Percentiles rank a stretch among this genome's conserved stretches.
Conservation (phyloP, 768 basidiomycete species). For the Suillus subaureus region DNA sequence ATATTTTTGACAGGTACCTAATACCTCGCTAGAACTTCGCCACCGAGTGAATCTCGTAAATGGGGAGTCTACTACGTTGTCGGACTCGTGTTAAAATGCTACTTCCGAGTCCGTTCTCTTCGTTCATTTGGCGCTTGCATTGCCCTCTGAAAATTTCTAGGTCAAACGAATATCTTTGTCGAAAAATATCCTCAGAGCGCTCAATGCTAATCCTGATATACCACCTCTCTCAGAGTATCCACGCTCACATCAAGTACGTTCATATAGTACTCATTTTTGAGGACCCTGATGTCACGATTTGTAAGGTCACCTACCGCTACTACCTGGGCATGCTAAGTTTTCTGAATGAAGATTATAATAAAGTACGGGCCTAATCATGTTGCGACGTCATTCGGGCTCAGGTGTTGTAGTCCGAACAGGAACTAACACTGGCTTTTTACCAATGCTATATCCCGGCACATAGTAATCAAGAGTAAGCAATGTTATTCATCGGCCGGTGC, state of each 20-base stretch:
- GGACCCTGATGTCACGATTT: slow-evolving; percentile 19
- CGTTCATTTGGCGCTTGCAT: not conserved
- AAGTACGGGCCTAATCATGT: slow-evolving; percentile 45
- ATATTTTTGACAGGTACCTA: slow-evolving; percentile 3
- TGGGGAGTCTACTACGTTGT: slow-evolving; percentile 95
- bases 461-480: slow-evolving; percentile 79
- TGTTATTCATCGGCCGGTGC: not conserved
- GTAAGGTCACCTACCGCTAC: slow-evolving; percentile 89
- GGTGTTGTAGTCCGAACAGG: slow-evolving; percentile 68
- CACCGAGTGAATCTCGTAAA: slow-evolving; percentile 73
- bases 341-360: slow-evolving; percentile 87
- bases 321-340: slow-evolving; percentile 95
- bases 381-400: slow-evolving; percentile 9
- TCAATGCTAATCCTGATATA: slow-evolving; percentile 83
- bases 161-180: slow-evolving; percentile 89
- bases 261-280: slow-evolving; percentile 14
- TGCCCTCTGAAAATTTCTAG: slow-evolving; percentile 40
- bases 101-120: slow-evolving; percentile 74
- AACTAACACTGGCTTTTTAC: slow-evolving; percentile 85
- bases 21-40: slow-evolving; percentile 53
- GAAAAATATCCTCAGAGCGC: slow-evolving; percentile 88
- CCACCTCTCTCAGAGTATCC: slow-evolving; percentile 79
- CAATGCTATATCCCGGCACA: slow-evolving; percentile 72
- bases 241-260: slow-evolving; percentile 77
- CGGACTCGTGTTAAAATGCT: slow-evolving; percentile 87